Percentiles rank a stretch among this genome's conserved stretches.
Evolutionary conservation across 2,329 filamentous ascomycete genomes (phyloP).

Genomic region (Fusarium penzigii): DNA sequence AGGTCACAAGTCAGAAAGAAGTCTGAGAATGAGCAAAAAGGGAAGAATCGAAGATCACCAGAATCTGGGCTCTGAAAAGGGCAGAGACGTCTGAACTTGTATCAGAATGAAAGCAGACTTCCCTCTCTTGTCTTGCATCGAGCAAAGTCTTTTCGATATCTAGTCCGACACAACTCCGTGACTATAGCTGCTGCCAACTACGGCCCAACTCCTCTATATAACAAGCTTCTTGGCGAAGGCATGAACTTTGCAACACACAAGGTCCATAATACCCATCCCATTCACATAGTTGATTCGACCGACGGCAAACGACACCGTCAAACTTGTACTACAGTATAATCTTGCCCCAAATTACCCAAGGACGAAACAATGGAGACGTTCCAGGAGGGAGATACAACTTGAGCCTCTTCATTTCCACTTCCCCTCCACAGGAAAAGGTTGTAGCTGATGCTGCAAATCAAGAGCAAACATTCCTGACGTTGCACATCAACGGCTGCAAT

Average conservation of each 20-base stretch:
- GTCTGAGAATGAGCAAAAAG: not conserved
- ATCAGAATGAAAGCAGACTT: conserved; percentile 5
- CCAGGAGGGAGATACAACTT: conserved; percentile 15
- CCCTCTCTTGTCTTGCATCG: not conserved
- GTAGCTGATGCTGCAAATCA: conserved; percentile 17
- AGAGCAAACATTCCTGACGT: conserved; percentile 27
- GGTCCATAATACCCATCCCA: conserved; percentile 5
- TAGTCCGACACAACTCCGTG: not conserved
- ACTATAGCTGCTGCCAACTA: not conserved
- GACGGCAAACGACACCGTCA: conserved; percentile 16
- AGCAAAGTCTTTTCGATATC: not conserved
- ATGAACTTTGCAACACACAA: conserved; percentile 7
- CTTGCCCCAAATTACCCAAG: conserved; percentile 12
- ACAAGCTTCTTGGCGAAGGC: conserved; percentile 7
- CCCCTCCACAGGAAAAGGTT: no score
- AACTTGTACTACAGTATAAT: conserved; percentile 20
- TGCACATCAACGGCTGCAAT: conserved; percentile 27
- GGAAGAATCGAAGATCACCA: not conserved
- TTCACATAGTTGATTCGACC: conserved; percentile 18
- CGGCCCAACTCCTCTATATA: not conserved
- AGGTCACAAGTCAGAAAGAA: not conserved
- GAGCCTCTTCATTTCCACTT: not conserved
- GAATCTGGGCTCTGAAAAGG: not conserved
- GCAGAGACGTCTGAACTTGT: conserved; percentile 19
- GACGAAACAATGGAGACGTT: conserved; percentile 19